A percentile compares a stretch with the other conserved stretches of the same genome.
Evolutionary conservation across 768 basidiomycete species (phyloP).

Genomic region (Russula lepida): DNA sequence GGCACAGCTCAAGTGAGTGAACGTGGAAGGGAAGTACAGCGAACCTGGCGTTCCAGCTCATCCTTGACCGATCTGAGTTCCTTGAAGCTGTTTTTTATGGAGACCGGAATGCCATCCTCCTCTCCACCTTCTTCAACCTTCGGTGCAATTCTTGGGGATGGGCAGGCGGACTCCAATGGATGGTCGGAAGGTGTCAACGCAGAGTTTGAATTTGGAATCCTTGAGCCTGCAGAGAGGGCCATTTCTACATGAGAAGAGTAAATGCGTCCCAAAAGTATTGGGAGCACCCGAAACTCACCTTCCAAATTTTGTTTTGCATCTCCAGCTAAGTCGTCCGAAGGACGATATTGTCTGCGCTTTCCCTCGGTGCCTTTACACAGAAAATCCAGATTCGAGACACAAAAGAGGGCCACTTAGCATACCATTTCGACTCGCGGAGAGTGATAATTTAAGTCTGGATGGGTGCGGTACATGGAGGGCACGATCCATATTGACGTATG

Average conservation of each 20-base stretch:
- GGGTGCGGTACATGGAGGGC: background rate
- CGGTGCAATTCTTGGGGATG: background rate
- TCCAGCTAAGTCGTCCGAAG: background rate
- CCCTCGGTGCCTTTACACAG: background rate
- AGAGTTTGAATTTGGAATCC: background rate
- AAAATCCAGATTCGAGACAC: background rate
- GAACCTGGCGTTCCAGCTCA: conserved; percentile 15
- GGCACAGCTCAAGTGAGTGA: background rate
- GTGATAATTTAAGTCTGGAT: background rate
- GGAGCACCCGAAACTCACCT: background rate
- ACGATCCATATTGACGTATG: background rate
- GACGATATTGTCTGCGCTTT: background rate
- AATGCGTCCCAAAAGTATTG: background rate
- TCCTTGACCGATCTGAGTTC: conserved; percentile 16
- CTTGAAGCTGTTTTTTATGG: conserved; percentile 14
- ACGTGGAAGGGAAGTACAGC: background rate
- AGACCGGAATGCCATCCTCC: conserved; percentile 10
- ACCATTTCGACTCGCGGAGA: background rate
- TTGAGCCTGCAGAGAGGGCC: background rate
- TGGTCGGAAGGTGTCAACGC: background rate
- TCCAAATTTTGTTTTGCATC: background rate
- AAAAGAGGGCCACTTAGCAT: background rate
- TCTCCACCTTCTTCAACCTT: conserved; percentile 10
- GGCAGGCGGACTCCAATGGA: background rate
- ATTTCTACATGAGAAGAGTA: background rate